Percentiles rank a stretch among this genome's conserved stretches.
These are phyloP conservation scores for Starmerella potacharoeniae DNA, from an alignment of 805 yeast genomes.

Conservation along the genomic window DNA sequence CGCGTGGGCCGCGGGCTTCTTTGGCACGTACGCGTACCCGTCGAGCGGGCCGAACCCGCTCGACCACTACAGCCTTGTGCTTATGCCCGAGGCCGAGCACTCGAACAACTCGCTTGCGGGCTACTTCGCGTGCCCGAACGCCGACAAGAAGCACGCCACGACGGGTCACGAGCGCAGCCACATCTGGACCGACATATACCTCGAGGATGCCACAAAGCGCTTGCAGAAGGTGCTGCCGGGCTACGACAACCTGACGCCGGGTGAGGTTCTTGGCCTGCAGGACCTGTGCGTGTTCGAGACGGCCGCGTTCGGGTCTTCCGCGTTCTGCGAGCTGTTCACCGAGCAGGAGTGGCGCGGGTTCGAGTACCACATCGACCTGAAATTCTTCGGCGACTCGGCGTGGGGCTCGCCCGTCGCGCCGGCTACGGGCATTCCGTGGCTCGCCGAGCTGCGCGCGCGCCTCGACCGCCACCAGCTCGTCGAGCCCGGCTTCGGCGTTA, in stretches of 20 bases:
- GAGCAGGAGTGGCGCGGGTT: conserved; percentile 52
- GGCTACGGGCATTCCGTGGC: conserved; percentile 51
- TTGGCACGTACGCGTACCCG: conserved; percentile 31
- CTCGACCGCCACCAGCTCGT: conserved; percentile 39
- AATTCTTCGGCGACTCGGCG: conserved; percentile 50
- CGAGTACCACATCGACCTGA: conserved; percentile 50
- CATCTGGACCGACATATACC: conserved; percentile 35
- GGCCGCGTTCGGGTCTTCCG: conserved; percentile 55
- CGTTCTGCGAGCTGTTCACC: conserved; percentile 57
- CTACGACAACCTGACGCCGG: conserved; percentile 36
- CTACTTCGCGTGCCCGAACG: conserved; percentile 31
- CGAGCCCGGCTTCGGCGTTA: conserved; percentile 39
- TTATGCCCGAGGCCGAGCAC: conserved; percentile 27
- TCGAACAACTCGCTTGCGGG: conserved; percentile 32
- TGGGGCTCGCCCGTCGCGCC: conserved; percentile 43
- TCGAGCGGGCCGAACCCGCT: conserved; percentile 23
- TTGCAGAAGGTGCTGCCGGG: conserved; percentile 46
- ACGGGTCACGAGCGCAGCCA: conserved; percentile 24
- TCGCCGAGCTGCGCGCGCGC: conserved; percentile 34
- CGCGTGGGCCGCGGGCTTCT: conserved; percentile 37
- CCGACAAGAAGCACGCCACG: conserved; percentile 21
- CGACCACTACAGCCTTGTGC: conserved; percentile 28
- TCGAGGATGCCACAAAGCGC: conserved; percentile 45
- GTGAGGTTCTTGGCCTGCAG: conserved; percentile 45
- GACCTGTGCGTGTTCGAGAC: conserved; percentile 65